Percentiles rank a stretch among this genome's conserved stretches.
Conservation (phyloP, 768 basidiomycete genomes). For the Mycena floridula region DNA sequence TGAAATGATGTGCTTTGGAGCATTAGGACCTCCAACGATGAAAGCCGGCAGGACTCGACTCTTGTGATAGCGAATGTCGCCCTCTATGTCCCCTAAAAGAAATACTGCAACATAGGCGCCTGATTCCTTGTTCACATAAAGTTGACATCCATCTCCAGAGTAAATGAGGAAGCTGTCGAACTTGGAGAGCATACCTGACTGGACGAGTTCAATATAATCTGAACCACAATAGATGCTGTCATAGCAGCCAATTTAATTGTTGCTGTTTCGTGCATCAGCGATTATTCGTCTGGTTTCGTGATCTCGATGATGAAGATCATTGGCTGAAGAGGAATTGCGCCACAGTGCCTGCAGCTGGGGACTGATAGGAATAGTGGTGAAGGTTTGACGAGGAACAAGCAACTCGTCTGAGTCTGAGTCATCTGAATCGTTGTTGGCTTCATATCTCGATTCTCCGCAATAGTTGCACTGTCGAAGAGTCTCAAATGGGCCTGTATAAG, state of each 20-base stretch:
- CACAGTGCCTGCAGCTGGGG: slow-evolving; percentile 18
- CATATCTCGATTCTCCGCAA: too few relatives aligned
- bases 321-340: slow-evolving; percentile 6
- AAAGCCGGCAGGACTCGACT: slow-evolving; percentile 22
- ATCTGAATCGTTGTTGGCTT: too few relatives aligned
- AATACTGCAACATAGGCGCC: slow-evolving; percentile 29
- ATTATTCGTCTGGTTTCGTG: slow-evolving; percentile 1
- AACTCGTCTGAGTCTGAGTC: too few relatives aligned
- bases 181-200: slow-evolving; percentile 5
- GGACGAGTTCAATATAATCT: slow-evolving; percentile 7
- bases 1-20: slow-evolving; percentile 23
- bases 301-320: slow-evolving; percentile 1
- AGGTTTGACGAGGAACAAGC: slow-evolving; percentile 3
- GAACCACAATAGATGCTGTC: slow-evolving; percentile 10
- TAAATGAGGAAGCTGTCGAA: slow-evolving; percentile 26
- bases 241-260: background rate
- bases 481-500: too few relatives aligned
- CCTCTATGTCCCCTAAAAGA: slow-evolving; percentile 27
- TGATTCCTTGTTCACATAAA: slow-evolving; percentile 28
- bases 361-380: slow-evolving; percentile 17
- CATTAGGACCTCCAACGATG: slow-evolving; percentile 26
- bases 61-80: slow-evolving; percentile 22
- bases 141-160: slow-evolving; percentile 35
- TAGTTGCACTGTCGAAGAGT: too few relatives aligned
- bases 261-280: background rate